phyloP scores from a whole-genome alignment of 2,329 filamentous ascomycete genomes.

The Colletotrichum orchidophilum region DNA sequence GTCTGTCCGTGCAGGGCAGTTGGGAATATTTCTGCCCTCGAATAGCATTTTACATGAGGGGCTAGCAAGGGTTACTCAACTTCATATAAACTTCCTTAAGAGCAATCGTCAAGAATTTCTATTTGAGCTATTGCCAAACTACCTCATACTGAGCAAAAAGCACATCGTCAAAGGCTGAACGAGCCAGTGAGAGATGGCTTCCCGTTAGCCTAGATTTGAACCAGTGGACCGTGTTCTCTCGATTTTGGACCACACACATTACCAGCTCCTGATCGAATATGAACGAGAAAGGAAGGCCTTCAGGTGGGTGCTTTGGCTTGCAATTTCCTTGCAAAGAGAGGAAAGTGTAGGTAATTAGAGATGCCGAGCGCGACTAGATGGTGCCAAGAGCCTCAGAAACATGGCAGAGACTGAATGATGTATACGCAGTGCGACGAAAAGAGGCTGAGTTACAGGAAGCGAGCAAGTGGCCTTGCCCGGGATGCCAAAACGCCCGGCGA shows the following conservation, averaged over 20 bases:
- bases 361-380: neutral
- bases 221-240: too few species aligned
- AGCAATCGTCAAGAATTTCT: too few species aligned
- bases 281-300: neutral
- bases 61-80: too few species aligned
- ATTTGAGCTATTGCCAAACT: too few species aligned
- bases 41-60: too few species aligned
- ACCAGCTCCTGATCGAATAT: too few species aligned
- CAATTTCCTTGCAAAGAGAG: neutral
- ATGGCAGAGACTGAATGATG: neutral
- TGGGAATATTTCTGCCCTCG: neutral
- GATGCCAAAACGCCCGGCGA: neutral
- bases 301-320: neutral
- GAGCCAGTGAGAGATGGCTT: too few species aligned
- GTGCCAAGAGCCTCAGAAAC: neutral
- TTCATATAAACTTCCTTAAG: too few species aligned
- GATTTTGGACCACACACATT: too few species aligned
- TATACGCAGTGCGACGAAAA: constrained; percentile 2
- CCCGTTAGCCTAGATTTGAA: too few species aligned
- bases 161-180: too few species aligned
- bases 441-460: neutral
- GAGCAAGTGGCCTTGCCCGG: neutral
- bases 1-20: neutral
- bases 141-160: too few species aligned
- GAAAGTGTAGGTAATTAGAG: neutral